Conservation (phyloP, 768 basidiomycete genomes). For the Serpula lacrymans region DNA sequence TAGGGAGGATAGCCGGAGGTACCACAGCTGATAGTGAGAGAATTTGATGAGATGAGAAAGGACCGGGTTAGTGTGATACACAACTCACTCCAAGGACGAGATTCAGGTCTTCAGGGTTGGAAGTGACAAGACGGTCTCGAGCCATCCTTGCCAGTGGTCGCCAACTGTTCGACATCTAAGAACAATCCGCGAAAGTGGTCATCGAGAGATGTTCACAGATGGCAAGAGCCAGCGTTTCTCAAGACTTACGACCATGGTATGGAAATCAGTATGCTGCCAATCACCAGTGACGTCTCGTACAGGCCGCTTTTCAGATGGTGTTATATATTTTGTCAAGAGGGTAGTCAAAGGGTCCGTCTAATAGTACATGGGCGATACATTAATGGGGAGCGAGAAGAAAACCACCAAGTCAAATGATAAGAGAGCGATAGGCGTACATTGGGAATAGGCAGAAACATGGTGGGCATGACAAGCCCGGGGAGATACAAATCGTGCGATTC, state of each 20-base stretch:
- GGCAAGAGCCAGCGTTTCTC: too few relatives aligned
- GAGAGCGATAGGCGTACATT: conserved; percentile 69
- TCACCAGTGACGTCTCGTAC: conserved; percentile 71
- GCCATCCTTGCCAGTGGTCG: conserved; percentile 82
- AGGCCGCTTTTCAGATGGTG: conserved; percentile 72
- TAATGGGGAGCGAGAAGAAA: conserved; percentile 35
- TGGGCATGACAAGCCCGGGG: conserved; percentile 66
- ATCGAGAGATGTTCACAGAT: too few relatives aligned
- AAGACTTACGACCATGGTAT: conserved; percentile 77
- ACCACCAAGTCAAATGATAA: conserved; percentile 58
- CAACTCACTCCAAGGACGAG: conserved; percentile 64
- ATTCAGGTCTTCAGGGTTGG: conserved; percentile 64
- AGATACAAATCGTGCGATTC: conserved; percentile 58
- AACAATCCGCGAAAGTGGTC: too few relatives aligned
- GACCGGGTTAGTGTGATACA: neutral
- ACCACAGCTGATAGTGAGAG: conserved; percentile 60
- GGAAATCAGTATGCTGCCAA: conserved; percentile 68
- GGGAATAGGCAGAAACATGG: conserved; percentile 86
- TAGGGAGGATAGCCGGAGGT: conserved; percentile 73
- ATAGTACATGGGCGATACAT: conserved; percentile 40
- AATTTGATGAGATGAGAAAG: conserved; percentile 4
- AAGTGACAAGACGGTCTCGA: conserved; percentile 67
- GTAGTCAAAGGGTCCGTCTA: conserved; percentile 85
- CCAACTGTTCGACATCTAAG: conserved; percentile 87
- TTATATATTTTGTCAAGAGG: conserved; percentile 80